Evolutionary conservation across 495 filamentous ascomycete species (phyloP), one percentile per base, ranked within the genome.

Genomic region (Neurospora cerealis): DNA sequence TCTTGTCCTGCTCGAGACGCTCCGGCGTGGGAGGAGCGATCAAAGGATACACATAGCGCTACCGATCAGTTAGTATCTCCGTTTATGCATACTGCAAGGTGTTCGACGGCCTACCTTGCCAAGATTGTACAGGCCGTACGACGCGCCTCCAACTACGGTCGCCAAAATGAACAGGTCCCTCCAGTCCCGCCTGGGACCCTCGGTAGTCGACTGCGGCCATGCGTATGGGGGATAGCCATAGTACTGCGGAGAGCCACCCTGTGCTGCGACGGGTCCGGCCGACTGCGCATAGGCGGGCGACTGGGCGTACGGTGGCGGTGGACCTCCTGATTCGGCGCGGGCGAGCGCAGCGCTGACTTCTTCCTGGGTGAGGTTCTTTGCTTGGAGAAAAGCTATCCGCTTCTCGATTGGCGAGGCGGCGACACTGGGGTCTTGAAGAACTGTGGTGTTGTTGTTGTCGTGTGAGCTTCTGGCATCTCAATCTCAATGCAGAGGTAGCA

Each of bases 121-220:
- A 11, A 97, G 87, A 77, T 89, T 88, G 79, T 94, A 98, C n/a
- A 96, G 80, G 3, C 93, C 94, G 78, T 96, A 97, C 9, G 92
- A 87, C 5, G 96, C 90, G 46, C 93, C 93, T 54, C 92, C 91
- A 75, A 95, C 91, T 10, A 97, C 91, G 0, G 94, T 98, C 10
- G 95, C 94, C 93, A 97, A 93, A 76, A 98, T 97, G 80, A 98
- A 99, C 92, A 93, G 98, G 78, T 99, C 96, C 69, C 96, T 88
- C 96, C 96, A 99, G 81, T 99, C 96, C 75, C 96, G 88, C 77
- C 89, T 90, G 8, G 96, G 93, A 73, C 88, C 87, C 70, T 91
- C 90, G 21, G 90, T 87, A 71, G 89, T 89, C 73, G 91, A 91
- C 81, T 81, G 83, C 74, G 82, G 84, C 85, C 85, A 87, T 76